Percentiles rank a stretch among this genome's conserved stretches.
Evolutionary conservation across 1,139 yeast species (phyloP).

Genomic region (Suhomyces maxii): DNA sequence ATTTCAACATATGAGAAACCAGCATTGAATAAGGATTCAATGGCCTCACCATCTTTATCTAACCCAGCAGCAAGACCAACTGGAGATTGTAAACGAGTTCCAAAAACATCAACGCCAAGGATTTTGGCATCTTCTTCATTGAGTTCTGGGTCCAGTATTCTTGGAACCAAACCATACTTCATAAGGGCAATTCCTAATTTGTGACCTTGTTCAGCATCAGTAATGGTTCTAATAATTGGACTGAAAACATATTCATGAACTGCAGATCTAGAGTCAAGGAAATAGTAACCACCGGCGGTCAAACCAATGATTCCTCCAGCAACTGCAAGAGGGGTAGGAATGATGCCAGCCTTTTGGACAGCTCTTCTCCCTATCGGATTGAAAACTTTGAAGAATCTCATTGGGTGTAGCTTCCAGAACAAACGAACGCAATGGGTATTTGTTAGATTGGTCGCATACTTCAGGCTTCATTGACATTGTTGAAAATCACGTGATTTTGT

Average conservation of each 20-base stretch:
- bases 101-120: slow-evolving; percentile 64
- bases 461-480: too few species aligned
- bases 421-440: too few species aligned
- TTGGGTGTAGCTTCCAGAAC: neutral
- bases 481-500: too few species aligned
- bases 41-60: slow-evolving; percentile 93
- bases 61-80: slow-evolving; percentile 95
- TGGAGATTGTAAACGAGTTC: slow-evolving; percentile 66
- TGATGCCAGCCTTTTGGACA: slow-evolving; percentile 21
- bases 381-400: slow-evolving; percentile 5
- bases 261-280: slow-evolving; percentile 77
- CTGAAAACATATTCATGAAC: slow-evolving; percentile 77
- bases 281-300: slow-evolving; percentile 42
- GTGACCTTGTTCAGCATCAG: slow-evolving; percentile 87
- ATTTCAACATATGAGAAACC: slow-evolving; percentile 93
- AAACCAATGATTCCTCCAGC: slow-evolving; percentile 29
- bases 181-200: slow-evolving; percentile 67
- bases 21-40: slow-evolving; percentile 70
- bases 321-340: slow-evolving; percentile 29
- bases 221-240: slow-evolving; percentile 69
- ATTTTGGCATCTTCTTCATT: slow-evolving; percentile 46
- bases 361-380: slow-evolving; percentile 2
- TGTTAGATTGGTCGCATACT: too few species aligned
- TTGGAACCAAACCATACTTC: slow-evolving; percentile 70
- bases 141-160: slow-evolving; percentile 49